Evolutionary conservation across 2,329 filamentous ascomycete species (phyloP).

Genomic region (Microdochium nivale): DNA sequence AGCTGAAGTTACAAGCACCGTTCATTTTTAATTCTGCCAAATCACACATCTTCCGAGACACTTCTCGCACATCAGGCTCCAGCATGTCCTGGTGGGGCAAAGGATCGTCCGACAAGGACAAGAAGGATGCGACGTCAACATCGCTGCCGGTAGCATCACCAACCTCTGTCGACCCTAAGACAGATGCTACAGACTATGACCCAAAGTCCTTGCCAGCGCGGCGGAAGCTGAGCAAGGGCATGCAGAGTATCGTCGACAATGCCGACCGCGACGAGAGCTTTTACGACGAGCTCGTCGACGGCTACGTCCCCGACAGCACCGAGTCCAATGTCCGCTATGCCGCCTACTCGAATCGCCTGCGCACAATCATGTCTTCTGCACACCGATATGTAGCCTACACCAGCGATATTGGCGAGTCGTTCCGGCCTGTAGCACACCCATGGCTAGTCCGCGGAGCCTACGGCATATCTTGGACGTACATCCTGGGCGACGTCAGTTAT

Average conservation of each 20-base stretch:
- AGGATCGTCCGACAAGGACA: conserved; percentile 15
- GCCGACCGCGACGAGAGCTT: conserved; percentile 60
- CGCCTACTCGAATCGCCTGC: conserved; percentile 77
- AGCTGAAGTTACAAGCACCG: background rate
- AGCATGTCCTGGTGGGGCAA: conserved; percentile 20
- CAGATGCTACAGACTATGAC: conserved; percentile 28
- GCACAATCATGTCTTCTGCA: conserved; percentile 80
- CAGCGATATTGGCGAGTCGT: conserved; percentile 91
- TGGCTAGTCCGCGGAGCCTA: conserved; percentile 76
- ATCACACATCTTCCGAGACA: background rate
- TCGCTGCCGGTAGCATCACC: conserved; percentile 7
- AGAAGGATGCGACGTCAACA: conserved; percentile 14
- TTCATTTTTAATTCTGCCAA: background rate
- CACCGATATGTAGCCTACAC: conserved; percentile 98
- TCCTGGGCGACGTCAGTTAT: conserved; percentile 81
- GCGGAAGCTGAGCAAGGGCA: conserved; percentile 42
- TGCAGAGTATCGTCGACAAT: conserved; percentile 51
- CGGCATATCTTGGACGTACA: conserved; percentile 84
- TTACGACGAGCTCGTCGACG: conserved; percentile 69
- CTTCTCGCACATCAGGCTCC: background rate
- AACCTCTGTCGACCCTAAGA: conserved; percentile 16
- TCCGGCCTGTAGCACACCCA: conserved; percentile 85
- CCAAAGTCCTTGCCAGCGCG: conserved; percentile 36
- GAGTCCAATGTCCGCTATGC: conserved; percentile 84
- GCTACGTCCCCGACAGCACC: conserved; percentile 73